These are phyloP conservation scores for Candida freyschussii DNA, from an alignment of 1,139 yeast species.

Conservation along the genomic window DNA sequence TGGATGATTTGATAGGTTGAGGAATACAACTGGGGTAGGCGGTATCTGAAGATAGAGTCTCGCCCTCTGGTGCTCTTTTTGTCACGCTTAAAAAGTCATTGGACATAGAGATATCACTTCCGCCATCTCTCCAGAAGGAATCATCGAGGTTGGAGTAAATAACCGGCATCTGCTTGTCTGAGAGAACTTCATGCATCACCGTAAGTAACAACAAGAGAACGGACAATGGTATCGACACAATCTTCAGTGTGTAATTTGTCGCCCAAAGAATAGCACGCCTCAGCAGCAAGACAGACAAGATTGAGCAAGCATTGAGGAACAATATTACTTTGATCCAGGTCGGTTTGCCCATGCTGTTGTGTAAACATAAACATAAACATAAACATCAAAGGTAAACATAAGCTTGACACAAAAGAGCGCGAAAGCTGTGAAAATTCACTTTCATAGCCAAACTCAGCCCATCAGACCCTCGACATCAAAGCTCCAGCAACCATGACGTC, in stretches of 20 bases:
- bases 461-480: no score
- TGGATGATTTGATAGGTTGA: no score
- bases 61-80: no score
- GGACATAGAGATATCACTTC: not conserved
- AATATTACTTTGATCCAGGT: slow-evolving; percentile 1
- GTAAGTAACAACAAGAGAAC: slow-evolving; percentile 2
- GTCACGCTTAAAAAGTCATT: no score
- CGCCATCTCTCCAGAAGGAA: slow-evolving; percentile 7
- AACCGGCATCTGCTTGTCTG: not conserved
- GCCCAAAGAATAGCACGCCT: slow-evolving; percentile 1
- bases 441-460: no score
- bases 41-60: no score
- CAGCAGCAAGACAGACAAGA: slow-evolving; percentile 2
- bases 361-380: slow-evolving; percentile 5
- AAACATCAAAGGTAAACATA: no score
- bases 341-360: not conserved
- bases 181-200: slow-evolving; percentile 4
- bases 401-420: no score
- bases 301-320: slow-evolving; percentile 3
- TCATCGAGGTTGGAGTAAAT: slow-evolving; percentile 2
- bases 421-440: no score
- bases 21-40: no score
- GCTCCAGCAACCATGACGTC: slow-evolving; percentile 17
- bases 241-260: slow-evolving; percentile 1
- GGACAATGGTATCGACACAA: slow-evolving; percentile 7